A percentile compares a stretch with the other conserved stretches of the same genome.
These are phyloP conservation scores for Lasiosphaeris hirsuta DNA, from an alignment of 495 filamentous ascomycete species.

Conservation along the genomic window DNA sequence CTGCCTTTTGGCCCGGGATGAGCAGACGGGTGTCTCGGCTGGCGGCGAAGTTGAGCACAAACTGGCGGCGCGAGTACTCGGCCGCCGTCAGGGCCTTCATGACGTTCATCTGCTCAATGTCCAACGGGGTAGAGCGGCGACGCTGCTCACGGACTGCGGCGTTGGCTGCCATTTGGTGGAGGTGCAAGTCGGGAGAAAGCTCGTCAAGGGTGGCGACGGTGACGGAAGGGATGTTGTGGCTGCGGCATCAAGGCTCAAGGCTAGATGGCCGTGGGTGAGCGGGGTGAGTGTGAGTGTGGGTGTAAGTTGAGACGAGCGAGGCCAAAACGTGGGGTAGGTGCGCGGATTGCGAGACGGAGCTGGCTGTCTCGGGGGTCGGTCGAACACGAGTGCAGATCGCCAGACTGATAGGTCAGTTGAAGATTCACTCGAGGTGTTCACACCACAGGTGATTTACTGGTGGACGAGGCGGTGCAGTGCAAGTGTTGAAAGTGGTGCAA, in stretches of 20 bases:
- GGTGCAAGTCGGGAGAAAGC: not conserved
- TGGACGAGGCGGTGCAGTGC: no score
- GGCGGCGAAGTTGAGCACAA: conserved; percentile 32
- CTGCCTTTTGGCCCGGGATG: conserved; percentile 29
- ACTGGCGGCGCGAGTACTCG: conserved; percentile 32
- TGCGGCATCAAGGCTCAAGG: conserved; percentile 21
- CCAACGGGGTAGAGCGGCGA: conserved; percentile 19
- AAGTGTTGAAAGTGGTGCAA: no score
- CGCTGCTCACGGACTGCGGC: conserved; percentile 27
- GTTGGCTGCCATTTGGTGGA: conserved; percentile 26
- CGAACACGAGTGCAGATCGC: no score
- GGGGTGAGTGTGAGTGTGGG: not conserved
- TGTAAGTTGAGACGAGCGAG: not conserved
- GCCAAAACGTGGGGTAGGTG: not conserved
- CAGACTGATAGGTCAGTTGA: no score
- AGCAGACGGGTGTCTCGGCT: conserved; percentile 28
- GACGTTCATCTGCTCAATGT: conserved; percentile 28
- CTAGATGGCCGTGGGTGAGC: not conserved
- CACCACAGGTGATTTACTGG: no score
- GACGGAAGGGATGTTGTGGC: conserved; percentile 16
- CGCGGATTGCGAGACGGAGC: not conserved
- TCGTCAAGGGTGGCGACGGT: not conserved
- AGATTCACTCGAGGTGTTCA: no score
- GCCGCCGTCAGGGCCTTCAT: conserved; percentile 31
- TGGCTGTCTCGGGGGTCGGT: not conserved